Base-by-base conservation (phyloP, 495 filamentous ascomycete genomes). In the Sporormia fimetaria region DNA sequence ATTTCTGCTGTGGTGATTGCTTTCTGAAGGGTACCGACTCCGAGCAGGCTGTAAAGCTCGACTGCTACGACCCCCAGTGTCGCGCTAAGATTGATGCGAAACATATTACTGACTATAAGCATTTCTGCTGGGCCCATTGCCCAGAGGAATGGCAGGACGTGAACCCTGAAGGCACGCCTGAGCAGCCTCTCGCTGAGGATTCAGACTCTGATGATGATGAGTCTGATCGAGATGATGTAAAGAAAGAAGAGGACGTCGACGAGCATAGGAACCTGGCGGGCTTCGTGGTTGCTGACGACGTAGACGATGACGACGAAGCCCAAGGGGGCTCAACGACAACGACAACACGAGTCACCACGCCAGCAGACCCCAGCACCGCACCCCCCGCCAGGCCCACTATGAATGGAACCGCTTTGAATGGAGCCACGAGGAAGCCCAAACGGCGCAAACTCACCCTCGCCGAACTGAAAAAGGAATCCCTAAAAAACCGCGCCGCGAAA, bases 1-100 rank as follows among this genome's bases (percentile, higher is more conserved):
- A 95, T 59, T 70, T 75, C 40, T 78, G 76, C 16, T 95, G 87
- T 57, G 60, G 71, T 0, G 80, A 84, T 47, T 94, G 87, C 53
- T 80, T 93, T 56, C 68, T 76, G 0, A 77, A 72, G 37, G 71
- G 93, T 29, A 73, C 75, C 3, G 80, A 81, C 47, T 75, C 75
- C 1, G 65, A 66, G 21, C 47, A 62, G 31, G 63, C 69, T 31
- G 57, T 80, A n/a, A n/a, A n/a, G 38, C 59, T 60, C 28, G 63
- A 72, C 31, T 76, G 80, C 6, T 58, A 78, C 24, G 77, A 81
- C 57, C 87, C 84, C 2, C 71, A 77, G 11, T 98, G 88, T 54
- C 74, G 79, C 27, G 71, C 69, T 0, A 61, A 58, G 3, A 66
- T 90, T 20, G 68, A 80, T 15, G 60, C 73, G 10, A 67, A 75